Evolutionary conservation across 176 grass and related monocot species (phyloP), one percentile per base, ranked within the genome.

Genomic region (Eragrostis nindensis): DNA sequence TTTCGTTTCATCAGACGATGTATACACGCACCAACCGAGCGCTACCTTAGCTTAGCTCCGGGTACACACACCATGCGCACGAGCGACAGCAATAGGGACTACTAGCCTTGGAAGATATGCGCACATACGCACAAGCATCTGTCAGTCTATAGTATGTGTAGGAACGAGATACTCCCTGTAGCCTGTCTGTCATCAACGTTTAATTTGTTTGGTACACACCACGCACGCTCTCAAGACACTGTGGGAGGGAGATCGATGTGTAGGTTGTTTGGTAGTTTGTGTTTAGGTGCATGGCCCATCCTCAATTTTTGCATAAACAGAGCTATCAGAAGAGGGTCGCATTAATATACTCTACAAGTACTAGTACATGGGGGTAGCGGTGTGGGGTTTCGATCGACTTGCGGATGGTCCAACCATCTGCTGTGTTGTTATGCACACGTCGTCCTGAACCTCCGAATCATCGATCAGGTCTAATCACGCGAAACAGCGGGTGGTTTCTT

Each of bases 321-420:
- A 54, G 55, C 42, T 62, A 64, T 42, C 72, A 68, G 11, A 85
- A 66, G 64, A 10, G 12, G 74, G 25, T 32, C 74, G 22, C 71
- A 62, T 43, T 76, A 57, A 30, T 24, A 61, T n/a, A n/a, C n/a
- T n/a, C n/a, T n/a, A n/a, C n/a, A n/a, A n/a, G n/a, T 36, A 36
- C 32, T 21, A 4, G 7, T 44, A 57, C 67, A 66, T 59, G 38
- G 47, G 39, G 66, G 30, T 15, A 44, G 10, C 18, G 21, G 46
- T 55, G 66, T 83, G 86, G 47, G 86, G 42, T 46, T 73, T 67
- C 30, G 52, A n/a, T n/a, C n/a, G n/a, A 77, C 66, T 61, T 46
- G 87, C 81, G 87, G 76, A 89, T 85, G 82, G 77, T 85, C 71
- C 82, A 89, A 76, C 13, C 71, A 81, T 85, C 32, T 46, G 43